Evolutionary conservation across 257 asterid genomes (phyloP).

Genomic region (Plantago ovata): DNA sequence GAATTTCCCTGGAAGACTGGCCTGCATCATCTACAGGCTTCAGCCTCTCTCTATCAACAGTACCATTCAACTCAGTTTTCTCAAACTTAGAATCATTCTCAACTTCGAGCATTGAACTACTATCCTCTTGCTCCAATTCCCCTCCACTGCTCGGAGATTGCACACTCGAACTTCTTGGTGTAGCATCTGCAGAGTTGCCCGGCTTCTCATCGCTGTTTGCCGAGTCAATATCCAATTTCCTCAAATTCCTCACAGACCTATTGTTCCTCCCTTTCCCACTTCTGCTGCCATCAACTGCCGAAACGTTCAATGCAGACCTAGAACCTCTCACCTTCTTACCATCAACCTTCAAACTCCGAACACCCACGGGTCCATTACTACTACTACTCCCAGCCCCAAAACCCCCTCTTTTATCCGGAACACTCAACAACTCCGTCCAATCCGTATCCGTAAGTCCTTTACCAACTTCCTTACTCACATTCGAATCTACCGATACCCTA

Average conservation of each 20-base stretch:
- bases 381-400: slow-evolving; percentile 34
- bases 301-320: slow-evolving; percentile 36
- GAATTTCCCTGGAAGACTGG: slow-evolving; percentile 14
- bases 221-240: slow-evolving; percentile 39
- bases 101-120: slow-evolving; percentile 18
- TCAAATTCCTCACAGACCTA: slow-evolving; percentile 40
- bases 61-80: slow-evolving; percentile 31
- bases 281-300: slow-evolving; percentile 34
- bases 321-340: slow-evolving; percentile 39
- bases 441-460: slow-evolving; percentile 66
- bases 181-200: slow-evolving; percentile 36
- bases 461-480: slow-evolving; percentile 33
- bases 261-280: slow-evolving; percentile 38
- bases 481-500: slow-evolving; percentile 28
- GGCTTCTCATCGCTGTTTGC: slow-evolving; percentile 45
- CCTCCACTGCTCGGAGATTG: slow-evolving; percentile 44
- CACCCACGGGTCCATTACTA: slow-evolving; percentile 39
- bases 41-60: slow-evolving; percentile 33
- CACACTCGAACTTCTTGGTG: slow-evolving; percentile 38
- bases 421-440: slow-evolving; percentile 90
- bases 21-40: slow-evolving; percentile 22
- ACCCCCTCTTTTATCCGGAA: slow-evolving; percentile 47
- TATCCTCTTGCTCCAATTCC: slow-evolving; percentile 31
- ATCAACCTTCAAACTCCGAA: slow-evolving; percentile 40
- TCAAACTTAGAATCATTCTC: slow-evolving; percentile 24